Base-by-base conservation (phyloP, 2,329 filamentous ascomycete genomes). In the Cladosporium sp. region DNA sequence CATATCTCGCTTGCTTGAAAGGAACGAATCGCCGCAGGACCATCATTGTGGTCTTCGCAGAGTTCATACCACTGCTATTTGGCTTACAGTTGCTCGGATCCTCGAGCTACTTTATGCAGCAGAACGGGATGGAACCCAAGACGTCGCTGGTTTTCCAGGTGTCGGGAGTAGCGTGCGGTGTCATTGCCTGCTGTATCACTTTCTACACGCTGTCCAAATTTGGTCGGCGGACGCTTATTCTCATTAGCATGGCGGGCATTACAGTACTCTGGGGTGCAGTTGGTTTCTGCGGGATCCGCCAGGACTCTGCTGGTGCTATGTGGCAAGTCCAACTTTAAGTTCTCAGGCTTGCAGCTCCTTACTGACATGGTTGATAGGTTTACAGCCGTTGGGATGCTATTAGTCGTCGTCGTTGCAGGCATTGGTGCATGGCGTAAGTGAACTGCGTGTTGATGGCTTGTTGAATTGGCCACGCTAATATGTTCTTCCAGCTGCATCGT, bases 161-260 rank as follows among this genome's bases (percentile, higher is more conserved):
- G 69, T 5, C 43, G 13, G 49, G 49, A 18, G 39, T 78, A 46
- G 66, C 70, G 0, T 56, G 72, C 15, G 73, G 73, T 4, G 53
- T 78, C 7, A 19, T 74, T 1, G 69, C 70, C 5, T 78, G 78
- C 33, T 64, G 65, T 0, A 51, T 68, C 1, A 78, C 49, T n/a
- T 51, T 43, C 20, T 77, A 71, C 70, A 59, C 73, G 0, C 56
- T 76, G 42, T 65, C 68, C 2, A 59, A 62, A 7, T 59, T 74
- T 20, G 72, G 69, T 1, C 65, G 74, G 2, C 64, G 74, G n/a
- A 58, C 51, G 3, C 62, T 76, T 4, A 66, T 68, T 13, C 20
- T 74, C 3, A 40, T 43, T 2, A 71, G 69, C 0, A 54, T 76
- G 5, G 46, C 49, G 0, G 51, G 66, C 9, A 56, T 67, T 1